Conservation (phyloP, 169 alveolate genomes). For the Eimeria necatrix region DNA sequence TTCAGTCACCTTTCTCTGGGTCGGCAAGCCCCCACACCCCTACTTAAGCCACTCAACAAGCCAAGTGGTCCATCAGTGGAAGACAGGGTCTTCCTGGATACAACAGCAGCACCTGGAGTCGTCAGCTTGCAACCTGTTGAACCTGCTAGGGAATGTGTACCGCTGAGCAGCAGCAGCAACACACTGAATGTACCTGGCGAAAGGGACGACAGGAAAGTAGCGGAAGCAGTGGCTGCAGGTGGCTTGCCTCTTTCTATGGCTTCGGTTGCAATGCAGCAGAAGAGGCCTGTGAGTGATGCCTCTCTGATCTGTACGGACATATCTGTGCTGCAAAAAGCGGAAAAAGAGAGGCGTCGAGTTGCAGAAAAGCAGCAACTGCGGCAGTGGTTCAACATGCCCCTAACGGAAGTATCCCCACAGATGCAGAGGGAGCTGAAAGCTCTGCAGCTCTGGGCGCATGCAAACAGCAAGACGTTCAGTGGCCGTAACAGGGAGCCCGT, state of each 20-base stretch:
- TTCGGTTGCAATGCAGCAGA: neutral
- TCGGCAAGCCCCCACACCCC: conserved; percentile 8
- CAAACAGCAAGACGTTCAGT: neutral
- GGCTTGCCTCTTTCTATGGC: neutral
- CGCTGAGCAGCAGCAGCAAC: conserved; percentile 1
- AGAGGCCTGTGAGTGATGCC: neutral
- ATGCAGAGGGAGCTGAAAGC: conserved; percentile 25
- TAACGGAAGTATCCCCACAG: neutral
- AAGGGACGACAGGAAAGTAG: neutral
- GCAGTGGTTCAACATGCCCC: conserved; percentile 38
- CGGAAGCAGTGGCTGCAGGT: neutral
- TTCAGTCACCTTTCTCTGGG: conserved; percentile 23
- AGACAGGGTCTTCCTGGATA: neutral
- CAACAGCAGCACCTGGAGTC: conserved; percentile 40
- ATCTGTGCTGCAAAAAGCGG: neutral
- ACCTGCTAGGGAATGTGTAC: neutral
- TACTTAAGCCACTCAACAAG: neutral
- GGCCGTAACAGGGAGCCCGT: neutral
- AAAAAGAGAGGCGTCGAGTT: no score
- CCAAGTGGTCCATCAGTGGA: neutral
- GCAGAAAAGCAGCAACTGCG: neutral
- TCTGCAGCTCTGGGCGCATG: conserved; percentile 50
- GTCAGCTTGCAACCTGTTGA: neutral
- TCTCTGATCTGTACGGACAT: neutral
- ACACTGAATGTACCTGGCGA: neutral